These are phyloP conservation scores for Dimocarpus longan DNA, from an alignment of 345 rosid genomes.

Conservation along the genomic window DNA sequence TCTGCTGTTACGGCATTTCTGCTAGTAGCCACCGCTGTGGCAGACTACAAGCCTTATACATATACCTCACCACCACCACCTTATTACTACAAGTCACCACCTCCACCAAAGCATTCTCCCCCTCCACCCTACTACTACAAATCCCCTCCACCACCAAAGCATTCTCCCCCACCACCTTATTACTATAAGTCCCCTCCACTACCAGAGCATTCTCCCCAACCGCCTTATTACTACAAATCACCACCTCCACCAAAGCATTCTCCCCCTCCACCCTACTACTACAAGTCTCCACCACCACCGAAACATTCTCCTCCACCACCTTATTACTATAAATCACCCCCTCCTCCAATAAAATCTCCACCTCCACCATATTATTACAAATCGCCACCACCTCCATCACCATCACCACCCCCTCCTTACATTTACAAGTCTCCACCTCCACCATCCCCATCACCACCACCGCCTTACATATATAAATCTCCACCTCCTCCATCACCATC, in stretches of 20 bases:
- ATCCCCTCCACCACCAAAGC: slow-evolving; percentile 23
- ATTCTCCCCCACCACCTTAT: slow-evolving; percentile 24
- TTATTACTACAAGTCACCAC: background rate
- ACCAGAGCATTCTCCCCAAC: background rate
- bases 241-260: background rate
- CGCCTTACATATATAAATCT: background rate
- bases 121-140: slow-evolving; percentile 27
- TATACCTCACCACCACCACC: slow-evolving; percentile 7
- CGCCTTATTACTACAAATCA: background rate
- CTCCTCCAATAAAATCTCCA: background rate
- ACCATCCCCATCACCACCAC: background rate
- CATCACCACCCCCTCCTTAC: background rate
- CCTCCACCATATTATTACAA: too few species aligned
- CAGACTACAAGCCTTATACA: background rate
- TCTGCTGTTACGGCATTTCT: slow-evolving; percentile 30
- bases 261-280: background rate
- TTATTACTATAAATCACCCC: background rate
- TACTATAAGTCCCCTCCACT: slow-evolving; percentile 20
- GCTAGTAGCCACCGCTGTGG: slow-evolving; percentile 30
- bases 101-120: background rate
- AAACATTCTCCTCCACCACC: background rate
- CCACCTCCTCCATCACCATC: background rate
- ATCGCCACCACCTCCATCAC: background rate
- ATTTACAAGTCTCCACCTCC: background rate
- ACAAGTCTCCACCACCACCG: background rate